Evolutionary conservation across 305 asterid species (phyloP).

Genomic region (Withania somnifera): DNA sequence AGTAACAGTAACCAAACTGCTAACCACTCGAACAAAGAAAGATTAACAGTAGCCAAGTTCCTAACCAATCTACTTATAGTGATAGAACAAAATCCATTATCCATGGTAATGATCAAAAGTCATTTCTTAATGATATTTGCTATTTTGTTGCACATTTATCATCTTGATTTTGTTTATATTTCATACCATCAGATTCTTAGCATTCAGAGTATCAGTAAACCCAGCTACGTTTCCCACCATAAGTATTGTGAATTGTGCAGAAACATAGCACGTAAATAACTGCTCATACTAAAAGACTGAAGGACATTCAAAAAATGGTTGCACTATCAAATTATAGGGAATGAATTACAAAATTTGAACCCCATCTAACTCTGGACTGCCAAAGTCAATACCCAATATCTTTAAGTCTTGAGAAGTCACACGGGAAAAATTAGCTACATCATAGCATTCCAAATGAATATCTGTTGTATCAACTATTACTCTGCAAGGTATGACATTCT

Average conservation of each 20-base stretch:
- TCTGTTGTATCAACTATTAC: slow-evolving; percentile 36
- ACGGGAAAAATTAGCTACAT: slow-evolving; percentile 21
- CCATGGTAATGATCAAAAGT: neutral
- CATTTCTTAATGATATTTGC: neutral
- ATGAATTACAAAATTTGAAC: slow-evolving; percentile 6
- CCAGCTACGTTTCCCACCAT: neutral
- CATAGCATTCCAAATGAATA: slow-evolving; percentile 66
- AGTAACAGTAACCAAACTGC: neutral
- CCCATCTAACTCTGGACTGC: slow-evolving; percentile 4
- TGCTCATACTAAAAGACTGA: neutral
- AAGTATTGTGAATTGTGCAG: neutral
- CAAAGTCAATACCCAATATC: slow-evolving; percentile 60
- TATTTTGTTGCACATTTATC: neutral
- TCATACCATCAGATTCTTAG: neutral
- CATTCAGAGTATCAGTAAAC: neutral
- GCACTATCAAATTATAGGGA: neutral
- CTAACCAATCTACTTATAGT: neutral
- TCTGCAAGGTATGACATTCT: slow-evolving; percentile 43
- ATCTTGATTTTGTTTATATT: neutral
- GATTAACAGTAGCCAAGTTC: neutral
- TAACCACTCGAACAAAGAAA: neutral
- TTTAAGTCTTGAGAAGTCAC: slow-evolving; percentile 21
- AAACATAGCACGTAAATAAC: neutral
- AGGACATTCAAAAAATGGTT: neutral
- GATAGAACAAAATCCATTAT: neutral